Conservation (phyloP, 2,329 filamentous ascomycete genomes). For the Colletotrichum tropicale region DNA sequence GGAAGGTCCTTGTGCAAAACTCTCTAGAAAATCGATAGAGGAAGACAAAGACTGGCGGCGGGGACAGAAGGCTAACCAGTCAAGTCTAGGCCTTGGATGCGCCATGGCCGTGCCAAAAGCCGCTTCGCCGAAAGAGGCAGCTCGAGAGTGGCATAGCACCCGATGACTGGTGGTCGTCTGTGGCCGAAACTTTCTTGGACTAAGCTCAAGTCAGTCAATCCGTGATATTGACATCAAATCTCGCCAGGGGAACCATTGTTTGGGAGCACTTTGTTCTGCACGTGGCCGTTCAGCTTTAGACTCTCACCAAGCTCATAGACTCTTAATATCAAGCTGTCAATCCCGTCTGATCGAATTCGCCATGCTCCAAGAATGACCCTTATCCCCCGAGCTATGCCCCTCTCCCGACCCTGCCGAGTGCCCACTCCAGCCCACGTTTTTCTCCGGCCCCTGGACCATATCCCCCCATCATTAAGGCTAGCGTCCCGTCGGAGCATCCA, state of each 20-base stretch:
- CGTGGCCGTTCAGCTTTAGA: not conserved
- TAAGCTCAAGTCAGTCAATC: not conserved
- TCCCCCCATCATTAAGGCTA: not conserved
- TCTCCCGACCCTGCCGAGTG: not conserved
- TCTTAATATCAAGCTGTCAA: not conserved
- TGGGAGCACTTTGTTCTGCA: not conserved
- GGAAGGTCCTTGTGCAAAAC: not conserved
- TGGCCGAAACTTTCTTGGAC: not conserved
- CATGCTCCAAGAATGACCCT: not conserved
- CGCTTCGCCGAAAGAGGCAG: constrained; percentile 19
- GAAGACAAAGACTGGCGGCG: not conserved
- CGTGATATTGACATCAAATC: not conserved
- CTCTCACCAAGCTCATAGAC: not conserved
- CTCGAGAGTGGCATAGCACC: not conserved
- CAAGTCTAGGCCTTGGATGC: not conserved
- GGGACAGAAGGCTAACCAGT: not conserved
- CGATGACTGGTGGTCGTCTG: not conserved
- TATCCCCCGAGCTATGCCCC: not conserved
- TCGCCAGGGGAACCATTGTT: not conserved
- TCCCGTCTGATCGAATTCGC: not conserved
- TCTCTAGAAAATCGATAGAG: not conserved
- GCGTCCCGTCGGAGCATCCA: not conserved
- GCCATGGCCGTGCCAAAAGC: not conserved
- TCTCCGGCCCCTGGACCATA: not conserved
- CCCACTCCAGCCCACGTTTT: not conserved